Percentiles rank a stretch among this genome's conserved stretches.
phyloP scores from a whole-genome alignment of 495 filamentous ascomycete species.

The Penicillium nucicola region DNA sequence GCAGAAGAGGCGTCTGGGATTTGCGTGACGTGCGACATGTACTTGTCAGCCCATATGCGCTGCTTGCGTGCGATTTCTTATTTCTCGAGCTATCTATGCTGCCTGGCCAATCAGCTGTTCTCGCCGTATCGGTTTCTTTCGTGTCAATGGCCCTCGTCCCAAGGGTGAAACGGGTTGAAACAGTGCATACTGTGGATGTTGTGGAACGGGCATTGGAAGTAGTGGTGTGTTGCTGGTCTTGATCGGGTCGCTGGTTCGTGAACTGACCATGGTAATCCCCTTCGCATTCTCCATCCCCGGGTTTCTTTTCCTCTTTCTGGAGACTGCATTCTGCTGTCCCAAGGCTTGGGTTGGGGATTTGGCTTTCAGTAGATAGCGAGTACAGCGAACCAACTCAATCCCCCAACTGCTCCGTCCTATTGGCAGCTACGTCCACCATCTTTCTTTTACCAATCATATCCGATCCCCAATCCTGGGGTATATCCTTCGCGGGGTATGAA shows the following conservation, averaged over 20 bases:
- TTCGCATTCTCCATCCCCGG: not conserved
- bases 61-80: conserved; percentile 5
- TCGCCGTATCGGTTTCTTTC: not conserved
- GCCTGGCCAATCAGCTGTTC: not conserved
- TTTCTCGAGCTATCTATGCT: conserved; percentile 1
- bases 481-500: conserved; percentile 3
- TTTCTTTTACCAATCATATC: not conserved
- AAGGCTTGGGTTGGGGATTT: too few species aligned
- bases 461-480: conserved; percentile 1
- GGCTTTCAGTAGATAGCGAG: not conserved
- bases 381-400: not conserved
- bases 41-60: conserved; percentile 6
- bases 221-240: too few species aligned
- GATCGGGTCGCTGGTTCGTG: not conserved
- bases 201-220: too few species aligned
- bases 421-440: not conserved
- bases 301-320: too few species aligned
- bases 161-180: conserved; percentile 2
- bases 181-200: not conserved
- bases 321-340: too few species aligned
- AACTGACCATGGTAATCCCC: not conserved
- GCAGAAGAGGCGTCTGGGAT: conserved; percentile 4
- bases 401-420: not conserved
- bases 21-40: conserved; percentile 8
- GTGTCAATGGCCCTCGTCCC: not conserved